Evolutionary conservation across 2,329 filamentous ascomycete species (phyloP), one percentile per base, ranked within the genome.

Genomic region (Stachybotrys echinatus): DNA sequence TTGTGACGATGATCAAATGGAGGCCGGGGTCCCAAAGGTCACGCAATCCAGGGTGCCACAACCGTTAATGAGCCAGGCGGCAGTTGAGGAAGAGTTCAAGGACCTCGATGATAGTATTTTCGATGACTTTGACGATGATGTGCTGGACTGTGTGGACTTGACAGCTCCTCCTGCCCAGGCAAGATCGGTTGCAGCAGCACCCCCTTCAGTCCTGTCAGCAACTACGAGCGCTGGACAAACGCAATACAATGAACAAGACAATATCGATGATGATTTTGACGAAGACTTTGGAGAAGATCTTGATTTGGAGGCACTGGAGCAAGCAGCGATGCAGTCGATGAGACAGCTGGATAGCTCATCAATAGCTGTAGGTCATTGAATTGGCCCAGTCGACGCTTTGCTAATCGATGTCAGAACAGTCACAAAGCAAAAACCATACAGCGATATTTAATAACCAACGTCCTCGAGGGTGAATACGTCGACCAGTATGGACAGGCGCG

Each of bases 401-500:
- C 38, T 40, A 40, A 40, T 7, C 18, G 17, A n/a, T 14, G 74
- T 75, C 80, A 88, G 87, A 82, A 79, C 70, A 80, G 74, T 65
- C 73, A 77, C 65, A 87, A 85, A 66, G 73, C 78, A 58, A 85
- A 83, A 72, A 82, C 85, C 45, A 95, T 95, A 62, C 90, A 95
- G 69, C 86, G 92, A 57, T 96, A 95, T 71, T 75, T 92, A 55
- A 80, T 96, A 59, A 87, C 85, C 56, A 83, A 86, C 62, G 81
- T 92, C 57, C 72, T 87, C 52, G 81, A 88, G 53, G 81, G 80
- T 58, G 77, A 84, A 43, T 95, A 89, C 66, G 72, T 74, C 51
- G 82, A 85, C 65, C 74, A 79, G 20, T 78, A 76, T 56, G 84
- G 86, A 42, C 75, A 79, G 55, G 67, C 72, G 46, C 76, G 74